phyloP scores from a whole-genome alignment of 768 basidiomycete genomes.

The Phanerodontia chrysosporium region DNA sequence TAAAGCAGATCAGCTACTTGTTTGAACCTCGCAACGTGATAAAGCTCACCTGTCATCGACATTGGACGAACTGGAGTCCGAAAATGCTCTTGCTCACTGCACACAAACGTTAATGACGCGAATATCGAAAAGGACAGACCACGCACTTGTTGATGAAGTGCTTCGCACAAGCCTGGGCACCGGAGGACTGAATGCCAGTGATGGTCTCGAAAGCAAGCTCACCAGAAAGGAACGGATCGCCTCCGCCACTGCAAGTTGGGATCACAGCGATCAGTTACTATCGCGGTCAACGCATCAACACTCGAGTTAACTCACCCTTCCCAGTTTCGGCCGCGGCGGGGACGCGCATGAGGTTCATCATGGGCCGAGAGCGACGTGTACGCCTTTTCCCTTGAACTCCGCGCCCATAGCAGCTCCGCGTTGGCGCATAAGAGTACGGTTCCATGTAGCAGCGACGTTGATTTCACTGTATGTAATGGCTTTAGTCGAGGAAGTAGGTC shows the following conservation, averaged over 20 bases:
- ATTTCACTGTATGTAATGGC: slow-evolving; percentile 25
- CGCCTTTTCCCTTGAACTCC: slow-evolving; percentile 81
- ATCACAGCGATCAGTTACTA: neutral
- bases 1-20: neutral
- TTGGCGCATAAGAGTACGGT: slow-evolving; percentile 70
- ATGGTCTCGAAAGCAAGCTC: slow-evolving; percentile 77
- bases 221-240: slow-evolving; percentile 80
- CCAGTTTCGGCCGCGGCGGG: slow-evolving; percentile 82
- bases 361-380: slow-evolving; percentile 74
- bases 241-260: slow-evolving; percentile 39
- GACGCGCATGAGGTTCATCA: slow-evolving; percentile 66
- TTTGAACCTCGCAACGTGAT: neutral
- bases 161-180: slow-evolving; percentile 84
- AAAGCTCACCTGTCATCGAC: slow-evolving; percentile 21
- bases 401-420: slow-evolving; percentile 77
- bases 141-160: slow-evolving; percentile 66
- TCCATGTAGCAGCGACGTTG: slow-evolving; percentile 76
- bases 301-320: slow-evolving; percentile 58
- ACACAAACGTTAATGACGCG: no score
- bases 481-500: neutral
- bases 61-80: slow-evolving; percentile 17
- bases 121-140: neutral
- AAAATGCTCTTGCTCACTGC: slow-evolving; percentile 21
- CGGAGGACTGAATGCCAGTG: slow-evolving; percentile 69
- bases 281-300: slow-evolving; percentile 19